These are phyloP conservation scores for Colletotrichum musicola DNA, from an alignment of 2,329 filamentous ascomycete species.

Conservation along the genomic window DNA sequence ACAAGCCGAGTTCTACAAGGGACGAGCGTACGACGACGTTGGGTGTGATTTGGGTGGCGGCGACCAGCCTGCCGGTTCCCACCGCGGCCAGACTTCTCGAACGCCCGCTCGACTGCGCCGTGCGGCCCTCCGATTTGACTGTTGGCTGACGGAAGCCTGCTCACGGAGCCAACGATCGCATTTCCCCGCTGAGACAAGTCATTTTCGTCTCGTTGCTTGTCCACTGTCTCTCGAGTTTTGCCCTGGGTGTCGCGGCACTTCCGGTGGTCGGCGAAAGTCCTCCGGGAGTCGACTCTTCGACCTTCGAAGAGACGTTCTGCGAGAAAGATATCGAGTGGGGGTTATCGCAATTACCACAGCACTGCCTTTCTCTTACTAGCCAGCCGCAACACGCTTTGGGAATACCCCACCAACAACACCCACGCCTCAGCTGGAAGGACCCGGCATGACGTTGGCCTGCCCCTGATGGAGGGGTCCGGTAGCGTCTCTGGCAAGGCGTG, in stretches of 20 bases:
- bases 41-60: slow-evolving; percentile 28
- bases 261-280: not conserved
- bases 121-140: slow-evolving; percentile 39
- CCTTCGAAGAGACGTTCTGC: not conserved
- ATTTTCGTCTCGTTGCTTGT: slow-evolving; percentile 6
- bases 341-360: not conserved
- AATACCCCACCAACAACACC: slow-evolving; percentile 29
- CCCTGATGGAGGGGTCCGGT: slow-evolving; percentile 26
- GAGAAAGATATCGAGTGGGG: slow-evolving; percentile 5
- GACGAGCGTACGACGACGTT: slow-evolving; percentile 1
- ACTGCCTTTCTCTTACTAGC: too few species aligned
- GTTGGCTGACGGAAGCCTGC: slow-evolving; percentile 32
- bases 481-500: slow-evolving; percentile 3
- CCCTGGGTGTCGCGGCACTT: not conserved
- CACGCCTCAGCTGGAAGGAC: slow-evolving; percentile 14
- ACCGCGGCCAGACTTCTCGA: slow-evolving; percentile 34
- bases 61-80: slow-evolving; percentile 38
- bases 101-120: slow-evolving; percentile 40
- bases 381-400: slow-evolving; percentile 14
- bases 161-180: slow-evolving; percentile 23
- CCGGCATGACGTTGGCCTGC: slow-evolving; percentile 28
- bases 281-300: not conserved
- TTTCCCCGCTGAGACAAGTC: slow-evolving; percentile 28
- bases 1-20: not conserved
- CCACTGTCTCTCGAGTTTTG: not conserved